Base-by-base conservation (phyloP, 371 early-diverging fungal genomes). In the Blakeslea trispora region DNA sequence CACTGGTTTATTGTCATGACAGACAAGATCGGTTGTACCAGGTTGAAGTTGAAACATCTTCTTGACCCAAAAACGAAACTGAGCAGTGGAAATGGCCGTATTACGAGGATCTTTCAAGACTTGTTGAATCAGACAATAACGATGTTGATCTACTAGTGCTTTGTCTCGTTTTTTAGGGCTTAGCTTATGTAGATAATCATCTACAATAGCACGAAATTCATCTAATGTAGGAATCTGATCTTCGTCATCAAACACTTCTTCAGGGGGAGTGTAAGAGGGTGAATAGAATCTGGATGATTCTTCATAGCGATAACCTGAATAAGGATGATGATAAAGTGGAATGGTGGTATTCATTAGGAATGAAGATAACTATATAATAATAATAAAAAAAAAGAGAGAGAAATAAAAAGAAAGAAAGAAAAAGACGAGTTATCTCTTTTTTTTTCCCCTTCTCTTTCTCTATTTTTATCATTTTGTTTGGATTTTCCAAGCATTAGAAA, bases 41-140 rank as follows among this genome's bases (percentile, higher is more conserved):
- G 65, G 55, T 23, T 63, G 56, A 34, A 84, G 75, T 21, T 79
- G 75, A 62, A 84, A 84, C 85, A 84, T 84, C 51, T 82, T 84
- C 61, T 84, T 84, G 45, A 81, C 85, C 83, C 85, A 84, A 58
- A 84, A 84, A 8, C 83, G 72, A 54, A 84, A 84, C 61, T 84
- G 85, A 9, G 85, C 85, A 6, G 85, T 84, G 14, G 85, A 84
- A 18, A 81, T 78, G 17, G 81, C 71, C 0, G 85, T 84, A 52
- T 84, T 82, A 31, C 79, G 68, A 14, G 85, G 85, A 50, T 84
- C 81, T 42, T 71, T 68, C 22, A 84, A 64, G 0, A 82, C 83
- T 68, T 79, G 77, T 43, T 74, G 72, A 35, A 84, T 82, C 44
- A 81, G 57, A 50, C 69, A 62, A 50, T 84, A 84, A 32, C 81